A percentile compares a stretch with the other conserved stretches of the same genome.
Conservation (phyloP, 345 rosid species). For the Brassica cretica region DNA sequence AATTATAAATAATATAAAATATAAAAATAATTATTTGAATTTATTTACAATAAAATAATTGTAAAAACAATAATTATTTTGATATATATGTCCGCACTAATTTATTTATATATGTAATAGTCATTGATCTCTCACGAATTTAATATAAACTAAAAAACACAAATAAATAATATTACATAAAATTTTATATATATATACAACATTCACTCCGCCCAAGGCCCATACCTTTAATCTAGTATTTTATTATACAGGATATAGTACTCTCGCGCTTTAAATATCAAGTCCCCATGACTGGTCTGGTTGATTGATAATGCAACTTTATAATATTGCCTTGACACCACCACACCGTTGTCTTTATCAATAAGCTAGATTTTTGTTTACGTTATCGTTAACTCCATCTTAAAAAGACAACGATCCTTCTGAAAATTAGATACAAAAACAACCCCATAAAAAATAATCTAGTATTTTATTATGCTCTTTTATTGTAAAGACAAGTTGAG, state of each 20-base stretch:
- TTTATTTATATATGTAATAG: too few relatives aligned
- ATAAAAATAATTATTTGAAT: too few relatives aligned
- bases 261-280: not conserved
- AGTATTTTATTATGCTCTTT: not conserved
- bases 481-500: conserved; percentile 28
- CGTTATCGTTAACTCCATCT: conserved; percentile 23
- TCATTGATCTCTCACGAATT: too few relatives aligned
- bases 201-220: too few relatives aligned
- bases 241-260: not conserved
- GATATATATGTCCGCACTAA: too few relatives aligned
- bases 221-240: too few relatives aligned
- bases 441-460: not conserved
- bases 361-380: conserved; percentile 26
- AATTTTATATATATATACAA: too few relatives aligned
- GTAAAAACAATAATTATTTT: too few relatives aligned
- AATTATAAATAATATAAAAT: too few relatives aligned
- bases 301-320: conserved; percentile 4
- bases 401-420: conserved; percentile 33
- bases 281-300: not conserved
- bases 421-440: conserved; percentile 3
- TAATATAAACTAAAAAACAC: too few relatives aligned
- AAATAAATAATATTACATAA: too few relatives aligned
- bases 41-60: too few relatives aligned
- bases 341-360: conserved; percentile 35
- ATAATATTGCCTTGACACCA: conserved; percentile 24